Percentiles rank a stretch among this genome's conserved stretches.
Conservation (phyloP, 2,329 filamentous ascomycete genomes). For the Talaromyces sp. region DNA sequence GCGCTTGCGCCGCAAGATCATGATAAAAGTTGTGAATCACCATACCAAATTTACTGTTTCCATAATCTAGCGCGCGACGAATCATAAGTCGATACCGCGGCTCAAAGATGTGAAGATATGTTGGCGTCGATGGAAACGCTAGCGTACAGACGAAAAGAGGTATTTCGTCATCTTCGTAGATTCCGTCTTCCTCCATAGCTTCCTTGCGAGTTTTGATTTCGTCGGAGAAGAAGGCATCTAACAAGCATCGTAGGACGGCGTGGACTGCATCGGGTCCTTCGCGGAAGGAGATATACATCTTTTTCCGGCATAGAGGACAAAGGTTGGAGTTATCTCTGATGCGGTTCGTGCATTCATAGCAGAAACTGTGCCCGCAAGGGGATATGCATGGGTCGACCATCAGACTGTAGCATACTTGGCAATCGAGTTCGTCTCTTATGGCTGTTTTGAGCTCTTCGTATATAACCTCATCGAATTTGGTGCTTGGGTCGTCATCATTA, state of each 20-base stretch:
- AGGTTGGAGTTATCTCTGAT: conserved; percentile 72
- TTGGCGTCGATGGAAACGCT: conserved; percentile 76
- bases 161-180: conserved; percentile 54
- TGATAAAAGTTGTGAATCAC: conserved; percentile 63
- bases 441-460: conserved; percentile 59
- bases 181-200: conserved; percentile 56
- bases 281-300: conserved; percentile 53
- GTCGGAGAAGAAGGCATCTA: conserved; percentile 66
- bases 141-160: conserved; percentile 79
- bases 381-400: conserved; percentile 81
- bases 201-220: conserved; percentile 57
- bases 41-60: conserved; percentile 78
- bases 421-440: conserved; percentile 71
- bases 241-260: conserved; percentile 58
- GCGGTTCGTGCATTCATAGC: conserved; percentile 71
- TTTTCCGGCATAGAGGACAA: conserved; percentile 76
- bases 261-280: conserved; percentile 57
- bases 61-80: conserved; percentile 65
- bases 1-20: conserved; percentile 27
- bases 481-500: not conserved
- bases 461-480: conserved; percentile 43
- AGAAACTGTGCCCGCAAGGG: conserved; percentile 84
- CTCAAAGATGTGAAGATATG: conserved; percentile 87
- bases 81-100: conserved; percentile 91
- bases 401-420: conserved; percentile 79